These are phyloP conservation scores for Cotoneaster glaucophyllus DNA, from an alignment of 306 rosid genomes.

Conservation along the genomic window DNA sequence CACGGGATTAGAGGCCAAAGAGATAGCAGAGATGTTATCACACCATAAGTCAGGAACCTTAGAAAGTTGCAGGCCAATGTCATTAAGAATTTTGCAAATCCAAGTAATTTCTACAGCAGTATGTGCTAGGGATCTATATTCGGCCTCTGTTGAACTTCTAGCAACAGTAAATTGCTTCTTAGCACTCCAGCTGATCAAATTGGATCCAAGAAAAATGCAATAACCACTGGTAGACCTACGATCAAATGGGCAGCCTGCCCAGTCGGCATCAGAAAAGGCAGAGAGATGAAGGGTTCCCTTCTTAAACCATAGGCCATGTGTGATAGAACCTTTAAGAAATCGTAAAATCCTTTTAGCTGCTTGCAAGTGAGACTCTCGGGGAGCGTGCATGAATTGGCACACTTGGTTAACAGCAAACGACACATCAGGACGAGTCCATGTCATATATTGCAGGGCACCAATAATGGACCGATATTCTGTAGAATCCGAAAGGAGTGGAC, in stretches of 20 bases:
- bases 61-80: no score
- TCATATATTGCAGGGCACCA: background rate
- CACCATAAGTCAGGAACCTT: no score
- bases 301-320: background rate
- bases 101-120: background rate
- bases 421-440: background rate
- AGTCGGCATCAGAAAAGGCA: no score
- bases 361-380: accelerated
- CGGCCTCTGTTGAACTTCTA: no score
- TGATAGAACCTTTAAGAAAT: background rate
- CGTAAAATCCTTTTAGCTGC: background rate
- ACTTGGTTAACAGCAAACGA: background rate
- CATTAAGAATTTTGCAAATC: background rate
- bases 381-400: background rate
- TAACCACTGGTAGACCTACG: background rate
- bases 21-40: no score
- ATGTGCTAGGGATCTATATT: no score
- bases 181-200: background rate
- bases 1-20: no score
- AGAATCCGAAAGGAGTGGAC: background rate
- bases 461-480: background rate
- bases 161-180: background rate
- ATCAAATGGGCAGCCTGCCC: background rate
- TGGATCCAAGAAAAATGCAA: background rate
- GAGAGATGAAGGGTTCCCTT: background rate